Percentiles rank a stretch among this genome's conserved stretches.
phyloP scores from a whole-genome alignment of 306 rosid species.

The Aeschynomene evenia region DNA sequence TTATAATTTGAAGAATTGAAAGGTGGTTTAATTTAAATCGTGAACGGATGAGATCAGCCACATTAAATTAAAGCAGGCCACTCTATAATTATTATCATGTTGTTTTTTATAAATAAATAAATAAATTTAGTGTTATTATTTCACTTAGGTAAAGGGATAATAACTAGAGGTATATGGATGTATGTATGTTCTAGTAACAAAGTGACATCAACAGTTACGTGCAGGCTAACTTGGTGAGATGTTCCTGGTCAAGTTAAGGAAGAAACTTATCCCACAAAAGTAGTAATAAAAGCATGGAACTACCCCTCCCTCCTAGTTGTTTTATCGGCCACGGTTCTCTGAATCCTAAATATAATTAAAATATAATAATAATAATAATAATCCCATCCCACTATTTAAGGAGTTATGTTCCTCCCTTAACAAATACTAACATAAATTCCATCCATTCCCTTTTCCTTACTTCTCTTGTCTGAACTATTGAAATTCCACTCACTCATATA shows the following conservation, averaged over 20 bases:
- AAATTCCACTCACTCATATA: background rate
- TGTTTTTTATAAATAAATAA: too few species aligned
- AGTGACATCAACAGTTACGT: conserved; percentile 41
- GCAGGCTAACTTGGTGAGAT: conserved; percentile 44
- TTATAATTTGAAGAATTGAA: background rate
- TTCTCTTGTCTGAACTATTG: background rate
- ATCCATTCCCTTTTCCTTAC: background rate
- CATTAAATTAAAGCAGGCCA: too few species aligned
- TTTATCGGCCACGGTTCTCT: conserved; percentile 57
- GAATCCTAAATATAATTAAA: conserved; percentile 38
- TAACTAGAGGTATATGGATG: background rate
- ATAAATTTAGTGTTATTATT: background rate
- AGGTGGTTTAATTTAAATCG: background rate
- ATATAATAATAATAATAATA: too few species aligned
- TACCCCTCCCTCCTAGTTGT: conserved; percentile 37
- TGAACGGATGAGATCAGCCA: background rate
- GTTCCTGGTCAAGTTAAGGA: conserved; percentile 47
- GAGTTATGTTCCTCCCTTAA: conserved; percentile 33
- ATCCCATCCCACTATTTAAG: conserved; percentile 56
- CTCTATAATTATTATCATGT: background rate
- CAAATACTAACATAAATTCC: conserved; percentile 12
- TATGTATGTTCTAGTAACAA: background rate
- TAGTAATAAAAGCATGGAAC: conserved; percentile 47
- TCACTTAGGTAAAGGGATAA: background rate
- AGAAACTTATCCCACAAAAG: conserved; percentile 30